Evolutionary conservation across 257 asterid genomes (phyloP).

Genomic region (Solanum ahanhuiri): DNA sequence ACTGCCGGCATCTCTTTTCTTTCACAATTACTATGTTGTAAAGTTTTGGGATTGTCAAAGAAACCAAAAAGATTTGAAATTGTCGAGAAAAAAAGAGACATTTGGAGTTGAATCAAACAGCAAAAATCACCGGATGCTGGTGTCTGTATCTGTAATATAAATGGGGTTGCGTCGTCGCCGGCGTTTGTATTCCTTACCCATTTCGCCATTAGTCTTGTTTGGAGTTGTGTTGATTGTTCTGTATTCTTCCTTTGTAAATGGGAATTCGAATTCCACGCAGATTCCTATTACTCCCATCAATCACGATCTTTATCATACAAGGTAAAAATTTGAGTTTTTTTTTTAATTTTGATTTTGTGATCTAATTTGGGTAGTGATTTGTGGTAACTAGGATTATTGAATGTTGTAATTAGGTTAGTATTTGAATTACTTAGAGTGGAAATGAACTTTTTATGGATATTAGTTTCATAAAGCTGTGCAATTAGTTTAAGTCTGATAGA

Average conservation of each 20-base stretch:
- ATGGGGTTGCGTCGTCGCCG: background rate
- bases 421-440: background rate
- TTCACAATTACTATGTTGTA: background rate
- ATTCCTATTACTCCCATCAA: conserved; percentile 58
- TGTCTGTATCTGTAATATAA: background rate
- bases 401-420: background rate
- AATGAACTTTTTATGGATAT: background rate
- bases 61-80: background rate
- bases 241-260: conserved; percentile 20
- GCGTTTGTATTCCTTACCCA: background rate
- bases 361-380: background rate
- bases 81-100: background rate
- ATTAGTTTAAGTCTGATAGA: background rate
- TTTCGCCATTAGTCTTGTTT: background rate
- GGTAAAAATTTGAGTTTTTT: conserved; percentile 17
- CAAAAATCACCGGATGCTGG: background rate
- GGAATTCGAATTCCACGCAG: conserved; percentile 30
- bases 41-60: background rate
- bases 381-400: background rate
- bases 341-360: background rate
- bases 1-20: background rate
- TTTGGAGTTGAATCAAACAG: background rate
- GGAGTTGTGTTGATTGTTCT: background rate
- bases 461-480: background rate
- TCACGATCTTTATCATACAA: conserved; percentile 84